Percentiles rank a stretch among this genome's conserved stretches.
Conservation (phyloP, 2,329 filamentous ascomycete genomes). For the Colletotrichum liaoningense region DNA sequence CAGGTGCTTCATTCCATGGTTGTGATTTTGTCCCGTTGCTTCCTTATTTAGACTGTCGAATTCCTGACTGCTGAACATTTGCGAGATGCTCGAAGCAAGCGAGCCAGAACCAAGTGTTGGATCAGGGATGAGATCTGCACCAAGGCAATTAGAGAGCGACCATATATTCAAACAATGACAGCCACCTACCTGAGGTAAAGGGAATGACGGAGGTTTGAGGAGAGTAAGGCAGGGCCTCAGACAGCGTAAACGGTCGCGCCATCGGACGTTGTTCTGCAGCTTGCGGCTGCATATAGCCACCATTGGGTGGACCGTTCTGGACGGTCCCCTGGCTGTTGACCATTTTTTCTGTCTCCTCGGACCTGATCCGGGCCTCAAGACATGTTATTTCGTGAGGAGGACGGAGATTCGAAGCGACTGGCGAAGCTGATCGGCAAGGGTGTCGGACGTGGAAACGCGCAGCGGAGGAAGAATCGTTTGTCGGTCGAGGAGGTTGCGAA, state of each 20-base stretch:
- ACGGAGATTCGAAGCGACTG: neutral
- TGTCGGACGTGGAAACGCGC: constrained; percentile 16
- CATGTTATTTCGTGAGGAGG: constrained; percentile 26
- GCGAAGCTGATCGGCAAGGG: constrained; percentile 2
- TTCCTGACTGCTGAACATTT: constrained; percentile 63
- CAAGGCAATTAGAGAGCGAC: neutral
- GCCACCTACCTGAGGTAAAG: constrained; percentile 75
- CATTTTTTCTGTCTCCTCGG: constrained; percentile 24
- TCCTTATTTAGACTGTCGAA: constrained; percentile 80
- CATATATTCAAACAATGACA: neutral
- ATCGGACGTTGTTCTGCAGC: constrained; percentile 27
- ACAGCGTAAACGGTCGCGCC: constrained; percentile 68
- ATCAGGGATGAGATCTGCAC: constrained; percentile 72
- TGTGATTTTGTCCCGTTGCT: constrained; percentile 69
- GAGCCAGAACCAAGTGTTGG: constrained; percentile 70
- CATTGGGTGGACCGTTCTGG: constrained; percentile 33
- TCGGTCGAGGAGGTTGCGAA: neutral
- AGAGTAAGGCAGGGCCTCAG: constrained; percentile 84
- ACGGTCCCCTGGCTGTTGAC: constrained; percentile 29
- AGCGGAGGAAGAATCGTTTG: neutral
- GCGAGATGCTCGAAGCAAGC: constrained; percentile 60
- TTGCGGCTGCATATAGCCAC: constrained; percentile 33
- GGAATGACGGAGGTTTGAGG: constrained; percentile 84
- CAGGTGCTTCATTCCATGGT: constrained; percentile 56
- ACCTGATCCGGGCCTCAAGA: constrained; percentile 16